These are phyloP conservation scores for Phlyctochytrium bullatum DNA, from an alignment of 192 early-diverging fungal species.

Conservation along the genomic window DNA sequence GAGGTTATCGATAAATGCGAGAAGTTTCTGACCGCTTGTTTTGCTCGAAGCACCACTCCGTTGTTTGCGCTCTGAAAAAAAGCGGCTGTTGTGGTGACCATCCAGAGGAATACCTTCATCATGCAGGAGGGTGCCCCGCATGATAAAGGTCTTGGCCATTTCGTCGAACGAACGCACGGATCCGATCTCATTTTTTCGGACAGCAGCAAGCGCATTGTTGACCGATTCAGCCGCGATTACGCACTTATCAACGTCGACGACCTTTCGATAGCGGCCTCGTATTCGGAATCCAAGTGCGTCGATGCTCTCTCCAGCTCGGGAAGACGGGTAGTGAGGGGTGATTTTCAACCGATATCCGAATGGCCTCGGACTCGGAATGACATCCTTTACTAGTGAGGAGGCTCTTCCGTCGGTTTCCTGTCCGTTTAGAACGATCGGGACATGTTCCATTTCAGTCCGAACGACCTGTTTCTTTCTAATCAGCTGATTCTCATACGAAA, in stretches of 20 bases:
- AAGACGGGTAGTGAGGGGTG: constrained; percentile 53
- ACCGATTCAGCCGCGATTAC: constrained; percentile 62
- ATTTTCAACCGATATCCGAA: constrained; percentile 67
- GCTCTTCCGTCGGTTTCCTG: constrained; percentile 2
- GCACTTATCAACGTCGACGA: constrained; percentile 68
- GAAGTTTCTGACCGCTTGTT: neutral
- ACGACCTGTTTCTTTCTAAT: constrained; percentile 57
- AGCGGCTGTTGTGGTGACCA: neutral
- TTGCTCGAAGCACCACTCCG: too few species aligned
- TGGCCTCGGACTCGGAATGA: constrained; percentile 51
- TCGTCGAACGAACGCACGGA: neutral
- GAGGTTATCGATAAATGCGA: neutral
- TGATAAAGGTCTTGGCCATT: neutral
- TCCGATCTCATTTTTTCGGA: constrained; percentile 14
- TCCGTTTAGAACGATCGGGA: neutral
- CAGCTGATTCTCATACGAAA: constrained; percentile 58
- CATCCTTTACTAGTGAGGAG: constrained; percentile 37
- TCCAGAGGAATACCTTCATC: neutral
- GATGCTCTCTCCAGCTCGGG: constrained; percentile 2
- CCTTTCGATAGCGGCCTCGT: constrained; percentile 48
- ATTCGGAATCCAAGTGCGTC: constrained; percentile 61
- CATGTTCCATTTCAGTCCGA: constrained; percentile 42
- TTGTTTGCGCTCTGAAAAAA: neutral
- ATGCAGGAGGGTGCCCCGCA: neutral
- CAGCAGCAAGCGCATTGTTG: constrained; percentile 45